Evolutionary conservation across 2,329 filamentous ascomycete species (phyloP), one percentile per base, ranked within the genome.

Genomic region (Keithomyces neogunnii): DNA sequence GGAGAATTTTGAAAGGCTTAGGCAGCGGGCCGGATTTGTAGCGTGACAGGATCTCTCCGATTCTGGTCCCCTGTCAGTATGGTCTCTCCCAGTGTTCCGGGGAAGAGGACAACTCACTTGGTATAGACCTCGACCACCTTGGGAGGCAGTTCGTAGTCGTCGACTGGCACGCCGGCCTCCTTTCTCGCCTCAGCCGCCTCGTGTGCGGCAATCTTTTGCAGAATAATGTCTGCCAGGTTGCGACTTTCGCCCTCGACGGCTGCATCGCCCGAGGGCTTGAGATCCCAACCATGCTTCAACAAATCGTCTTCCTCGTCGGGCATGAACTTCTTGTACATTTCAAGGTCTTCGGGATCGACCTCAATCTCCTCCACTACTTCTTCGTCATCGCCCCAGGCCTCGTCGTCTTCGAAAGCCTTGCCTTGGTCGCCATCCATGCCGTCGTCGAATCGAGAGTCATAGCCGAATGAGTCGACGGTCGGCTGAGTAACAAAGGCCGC

Each of bases 21-120:
- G 93, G 93, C 33, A 99, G 78, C 58, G 92, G 92, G n/a, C 93
- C 93, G 11, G 88, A 92, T 71, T 95, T 96, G 75, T 96, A 97
- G 57, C 92, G 83, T 30, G 89, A 90, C 53, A 99, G 78, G 54
- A 97, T 86, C 58, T 91, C 76, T 54, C 91, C 92, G 60, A 96
- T 85, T 72, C 85, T 89, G 39, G 0, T 13, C 5, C 5, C 13
- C 5, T 28, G 46, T 62, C 55, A 63, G 59, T 42, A 39, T n/a
- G 5, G 13, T 36, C 5, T 1, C 19, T 26, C 39, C 10, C 5
- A 46, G 5, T 32, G 5, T 9, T 45, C 19, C 9, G 26, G 2
- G 13, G 28, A 5, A 4, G 26, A 32, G 5, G 32, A 13, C n/a
- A 5, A 63, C 76, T 58, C 72, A 88, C 83, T 96, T 95, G 55